Evolutionary conservation across 78 protist species (phyloP).

Genomic region (slime mould (Dictyostelium discoideum)): DNA sequence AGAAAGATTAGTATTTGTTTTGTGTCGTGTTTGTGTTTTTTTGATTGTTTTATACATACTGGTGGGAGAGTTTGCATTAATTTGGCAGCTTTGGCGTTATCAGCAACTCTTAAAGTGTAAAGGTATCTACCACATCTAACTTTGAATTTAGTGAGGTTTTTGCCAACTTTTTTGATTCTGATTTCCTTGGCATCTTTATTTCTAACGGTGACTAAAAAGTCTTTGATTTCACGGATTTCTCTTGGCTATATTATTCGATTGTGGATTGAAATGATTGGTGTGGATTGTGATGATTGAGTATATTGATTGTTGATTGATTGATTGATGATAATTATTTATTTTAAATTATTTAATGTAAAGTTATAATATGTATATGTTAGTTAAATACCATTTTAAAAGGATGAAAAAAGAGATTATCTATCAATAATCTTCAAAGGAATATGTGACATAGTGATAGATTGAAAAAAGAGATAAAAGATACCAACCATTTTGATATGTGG

Average conservation of each 20-base stretch:
- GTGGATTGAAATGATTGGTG: not conserved
- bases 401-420: no score
- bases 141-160: constrained; percentile 96
- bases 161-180: constrained; percentile 93
- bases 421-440: not conserved
- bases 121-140: constrained; percentile 96
- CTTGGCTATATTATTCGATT: constrained; percentile 89
- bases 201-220: constrained; percentile 93
- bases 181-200: constrained; percentile 95
- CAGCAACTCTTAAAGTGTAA: constrained; percentile 95
- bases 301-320: not conserved
- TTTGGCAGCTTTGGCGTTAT: constrained; percentile 93
- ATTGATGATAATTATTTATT: not conserved
- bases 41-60: constrained; percentile 3
- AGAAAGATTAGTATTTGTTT: not conserved
- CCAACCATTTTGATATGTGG: constrained; percentile 32
- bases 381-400: no score
- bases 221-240: constrained; percentile 96
- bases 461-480: not conserved
- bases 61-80: constrained; percentile 97
- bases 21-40: not conserved
- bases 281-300: not conserved
- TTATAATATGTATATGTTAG: no score
- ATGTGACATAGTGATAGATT: not conserved
- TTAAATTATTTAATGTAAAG: no score